phyloP scores from a whole-genome alignment of 2,329 filamentous ascomycete genomes.

The Conoideocrella luteorostrata region DNA sequence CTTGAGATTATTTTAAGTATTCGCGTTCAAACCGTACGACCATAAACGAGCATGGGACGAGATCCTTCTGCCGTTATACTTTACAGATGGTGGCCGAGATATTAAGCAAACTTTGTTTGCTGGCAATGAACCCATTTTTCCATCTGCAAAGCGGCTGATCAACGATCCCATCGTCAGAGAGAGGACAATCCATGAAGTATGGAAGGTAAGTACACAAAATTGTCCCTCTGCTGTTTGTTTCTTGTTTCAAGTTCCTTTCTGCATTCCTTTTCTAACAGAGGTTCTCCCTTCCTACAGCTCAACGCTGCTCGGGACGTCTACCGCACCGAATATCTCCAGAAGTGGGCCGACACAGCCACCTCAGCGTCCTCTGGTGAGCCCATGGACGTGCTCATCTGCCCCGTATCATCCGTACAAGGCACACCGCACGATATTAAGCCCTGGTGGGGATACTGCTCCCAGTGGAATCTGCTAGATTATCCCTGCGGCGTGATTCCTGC shows the following conservation, averaged over 20 bases:
- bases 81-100: slow-evolving; percentile 53
- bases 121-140: slow-evolving; percentile 51
- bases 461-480: slow-evolving; percentile 67
- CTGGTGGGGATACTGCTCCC: slow-evolving; percentile 59
- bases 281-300: slow-evolving; percentile 15
- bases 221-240: too few species aligned
- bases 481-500: slow-evolving; percentile 28
- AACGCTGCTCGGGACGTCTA: slow-evolving; percentile 33
- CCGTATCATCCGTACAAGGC: slow-evolving; percentile 47
- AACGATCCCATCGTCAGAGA: slow-evolving; percentile 49
- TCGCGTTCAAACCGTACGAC: slow-evolving; percentile 9
- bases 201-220: slow-evolving; percentile 28
- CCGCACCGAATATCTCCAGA: slow-evolving; percentile 27
- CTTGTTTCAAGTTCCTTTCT: too few species aligned
- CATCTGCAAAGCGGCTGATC: slow-evolving; percentile 38
- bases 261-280: neutral
- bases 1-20: too few species aligned
- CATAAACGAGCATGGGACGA: slow-evolving; percentile 21
- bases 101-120: slow-evolving; percentile 42
- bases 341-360: slow-evolving; percentile 30
- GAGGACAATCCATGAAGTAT: slow-evolving; percentile 32
- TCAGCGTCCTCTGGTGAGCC: slow-evolving; percentile 18
- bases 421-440: slow-evolving; percentile 33
- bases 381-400: slow-evolving; percentile 57
- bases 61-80: slow-evolving; percentile 42